These are phyloP conservation scores for Penicillium chermesinum DNA, from an alignment of 495 filamentous ascomycete species.

Conservation along the genomic window DNA sequence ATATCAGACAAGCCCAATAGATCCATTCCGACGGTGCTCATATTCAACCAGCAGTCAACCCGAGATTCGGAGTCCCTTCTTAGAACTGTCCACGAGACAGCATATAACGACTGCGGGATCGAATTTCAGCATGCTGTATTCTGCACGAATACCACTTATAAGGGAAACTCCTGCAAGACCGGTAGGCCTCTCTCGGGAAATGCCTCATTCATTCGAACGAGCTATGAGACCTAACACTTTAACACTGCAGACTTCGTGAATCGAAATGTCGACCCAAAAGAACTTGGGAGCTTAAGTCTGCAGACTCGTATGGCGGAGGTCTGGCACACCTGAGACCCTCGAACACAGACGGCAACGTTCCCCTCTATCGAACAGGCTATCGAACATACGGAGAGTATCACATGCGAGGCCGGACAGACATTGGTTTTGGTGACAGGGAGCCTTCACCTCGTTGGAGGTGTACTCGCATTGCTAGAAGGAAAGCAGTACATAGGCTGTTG, in stretches of 20 bases:
- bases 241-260: background rate
- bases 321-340: background rate
- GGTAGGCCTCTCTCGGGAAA: too few relatives aligned
- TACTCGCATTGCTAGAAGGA: background rate
- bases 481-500: background rate
- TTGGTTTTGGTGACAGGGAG: background rate
- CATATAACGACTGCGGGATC: background rate
- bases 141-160: background rate
- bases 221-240: background rate
- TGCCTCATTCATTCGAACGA: too few relatives aligned
- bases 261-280: background rate
- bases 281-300: background rate
- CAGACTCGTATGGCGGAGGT: background rate
- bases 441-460: background rate
- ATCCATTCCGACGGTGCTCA: slow-evolving; percentile 6
- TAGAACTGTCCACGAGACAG: background rate
- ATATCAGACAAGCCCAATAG: background rate
- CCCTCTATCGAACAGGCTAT: background rate
- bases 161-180: background rate
- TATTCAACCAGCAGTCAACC: background rate
- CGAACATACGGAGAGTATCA: background rate
- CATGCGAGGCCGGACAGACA: background rate
- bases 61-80: background rate
- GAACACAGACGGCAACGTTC: background rate
- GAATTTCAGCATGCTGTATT: background rate